These are phyloP conservation scores for Artemisia tridentata DNA, from an alignment of 129 eudicot genomes.

Conservation along the genomic window DNA sequence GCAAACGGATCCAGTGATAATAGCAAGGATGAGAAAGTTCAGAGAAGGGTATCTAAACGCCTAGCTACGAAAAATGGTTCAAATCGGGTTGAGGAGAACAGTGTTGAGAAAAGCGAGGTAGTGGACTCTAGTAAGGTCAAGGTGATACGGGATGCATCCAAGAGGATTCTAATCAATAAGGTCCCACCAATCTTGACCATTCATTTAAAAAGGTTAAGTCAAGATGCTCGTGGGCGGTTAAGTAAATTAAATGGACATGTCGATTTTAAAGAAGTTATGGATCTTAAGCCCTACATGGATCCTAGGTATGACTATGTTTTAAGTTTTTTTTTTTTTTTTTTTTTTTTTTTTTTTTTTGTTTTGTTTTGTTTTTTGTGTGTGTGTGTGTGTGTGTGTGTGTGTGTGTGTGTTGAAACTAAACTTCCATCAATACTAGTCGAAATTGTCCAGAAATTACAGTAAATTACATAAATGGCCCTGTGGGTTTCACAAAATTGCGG, in stretches of 20 bases:
- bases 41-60: slow-evolving; percentile 15
- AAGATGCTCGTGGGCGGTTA: slow-evolving; percentile 83
- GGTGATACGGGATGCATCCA: slow-evolving; percentile 82
- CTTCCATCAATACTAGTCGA: too few species aligned
- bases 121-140: slow-evolving; percentile 44
- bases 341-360: too few species aligned
- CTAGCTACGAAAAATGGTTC: slow-evolving; percentile 30
- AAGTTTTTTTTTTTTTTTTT: not conserved
- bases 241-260: slow-evolving; percentile 87
- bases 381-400: too few species aligned
- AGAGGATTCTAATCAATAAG: slow-evolving; percentile 60
- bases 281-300: slow-evolving; percentile 75
- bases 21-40: slow-evolving; percentile 2
- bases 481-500: too few species aligned
- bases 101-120: slow-evolving; percentile 15
- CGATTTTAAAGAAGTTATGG: slow-evolving; percentile 51
- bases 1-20: not conserved
- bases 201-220: slow-evolving; percentile 81
- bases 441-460: too few species aligned
- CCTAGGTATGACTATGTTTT: slow-evolving; percentile 55
- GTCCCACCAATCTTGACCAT: slow-evolving; percentile 72
- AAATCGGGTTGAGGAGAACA: slow-evolving; percentile 34
- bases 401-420: too few species aligned
- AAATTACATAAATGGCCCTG: too few species aligned
- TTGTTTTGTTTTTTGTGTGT: not conserved